Conservation (phyloP, 495 filamentous ascomycete genomes). For the Penicillium egyptiacum region DNA sequence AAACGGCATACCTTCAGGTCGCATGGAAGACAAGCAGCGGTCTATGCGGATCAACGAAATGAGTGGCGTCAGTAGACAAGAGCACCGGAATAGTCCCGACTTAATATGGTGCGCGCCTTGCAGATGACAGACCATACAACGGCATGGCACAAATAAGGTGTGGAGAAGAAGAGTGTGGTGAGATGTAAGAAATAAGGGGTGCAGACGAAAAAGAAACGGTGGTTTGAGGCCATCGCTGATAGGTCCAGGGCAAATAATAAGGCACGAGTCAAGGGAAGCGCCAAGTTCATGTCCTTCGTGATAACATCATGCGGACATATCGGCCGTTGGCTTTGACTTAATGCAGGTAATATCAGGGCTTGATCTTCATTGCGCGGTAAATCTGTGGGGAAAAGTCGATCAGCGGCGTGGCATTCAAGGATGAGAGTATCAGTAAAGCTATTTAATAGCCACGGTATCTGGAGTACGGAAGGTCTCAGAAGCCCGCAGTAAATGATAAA, state of each 20-base stretch:
- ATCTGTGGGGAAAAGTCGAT: conserved; percentile 28
- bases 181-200: background rate
- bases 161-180: conserved; percentile 21
- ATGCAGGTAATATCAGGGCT: conserved; percentile 5
- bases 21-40: conserved; percentile 34
- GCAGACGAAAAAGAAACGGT: conserved; percentile 1
- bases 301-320: conserved; percentile 28
- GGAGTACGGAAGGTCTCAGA: background rate
- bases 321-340: conserved; percentile 12
- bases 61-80: conserved; percentile 11
- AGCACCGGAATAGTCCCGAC: conserved; percentile 6
- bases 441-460: background rate
- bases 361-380: conserved; percentile 13
- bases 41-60: conserved; percentile 27
- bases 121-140: conserved; percentile 24
- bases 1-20: conserved; percentile 12
- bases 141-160: conserved; percentile 32
- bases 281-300: conserved; percentile 15
- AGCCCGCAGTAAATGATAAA: conserved; percentile 19
- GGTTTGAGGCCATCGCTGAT: conserved; percentile 6
- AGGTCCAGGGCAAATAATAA: conserved; percentile 3
- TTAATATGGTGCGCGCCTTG: conserved; percentile 8
- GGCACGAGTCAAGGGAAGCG: conserved; percentile 9
- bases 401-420: conserved; percentile 10
- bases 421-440: background rate